Evolutionary conservation across 495 filamentous ascomycete species (phyloP).

Genomic region (Cairneyella variabilis): DNA sequence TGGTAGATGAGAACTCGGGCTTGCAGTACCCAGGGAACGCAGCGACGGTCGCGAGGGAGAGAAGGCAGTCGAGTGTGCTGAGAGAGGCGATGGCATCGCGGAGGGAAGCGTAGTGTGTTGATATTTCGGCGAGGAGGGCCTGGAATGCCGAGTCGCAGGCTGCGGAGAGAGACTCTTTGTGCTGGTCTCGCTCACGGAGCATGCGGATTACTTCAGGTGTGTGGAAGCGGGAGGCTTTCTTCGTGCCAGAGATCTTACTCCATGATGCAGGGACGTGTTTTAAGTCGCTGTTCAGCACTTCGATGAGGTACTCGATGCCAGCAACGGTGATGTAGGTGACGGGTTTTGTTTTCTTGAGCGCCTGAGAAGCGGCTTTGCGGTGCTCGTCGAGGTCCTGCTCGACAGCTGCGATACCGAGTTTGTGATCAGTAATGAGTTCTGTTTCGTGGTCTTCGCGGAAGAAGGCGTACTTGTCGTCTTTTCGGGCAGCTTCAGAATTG

Average conservation of each 20-base stretch:
- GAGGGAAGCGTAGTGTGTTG: conserved; percentile 78
- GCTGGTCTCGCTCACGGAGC: conserved; percentile 86
- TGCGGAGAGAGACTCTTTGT: conserved; percentile 87
- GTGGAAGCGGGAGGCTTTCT: conserved; percentile 89
- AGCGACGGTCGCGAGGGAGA: conserved; percentile 82
- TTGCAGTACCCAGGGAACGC: conserved; percentile 85
- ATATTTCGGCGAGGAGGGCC: conserved; percentile 64
- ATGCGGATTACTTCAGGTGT: conserved; percentile 82
- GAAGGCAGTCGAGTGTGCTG: conserved; percentile 83
- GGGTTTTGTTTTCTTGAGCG: conserved; percentile 61
- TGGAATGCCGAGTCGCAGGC: conserved; percentile 87
- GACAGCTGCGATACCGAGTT: conserved; percentile 85
- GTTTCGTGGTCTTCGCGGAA: conserved; percentile 84
- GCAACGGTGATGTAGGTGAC: conserved; percentile 76
- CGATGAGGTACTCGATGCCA: conserved; percentile 92
- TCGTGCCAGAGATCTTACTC: conserved; percentile 91
- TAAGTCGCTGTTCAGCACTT: conserved; percentile 75
- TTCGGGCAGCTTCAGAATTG: conserved; percentile 76
- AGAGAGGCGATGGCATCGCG: conserved; percentile 85
- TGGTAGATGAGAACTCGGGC: conserved; percentile 61
- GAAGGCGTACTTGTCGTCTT: conserved; percentile 90
- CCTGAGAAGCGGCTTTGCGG: conserved; percentile 63
- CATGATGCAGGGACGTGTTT: conserved; percentile 89
- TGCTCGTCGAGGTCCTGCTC: conserved; percentile 83
- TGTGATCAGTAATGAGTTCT: conserved; percentile 79